phyloP scores from a whole-genome alignment of 192 early-diverging fungal species.

The Dispira parvispora region DNA sequence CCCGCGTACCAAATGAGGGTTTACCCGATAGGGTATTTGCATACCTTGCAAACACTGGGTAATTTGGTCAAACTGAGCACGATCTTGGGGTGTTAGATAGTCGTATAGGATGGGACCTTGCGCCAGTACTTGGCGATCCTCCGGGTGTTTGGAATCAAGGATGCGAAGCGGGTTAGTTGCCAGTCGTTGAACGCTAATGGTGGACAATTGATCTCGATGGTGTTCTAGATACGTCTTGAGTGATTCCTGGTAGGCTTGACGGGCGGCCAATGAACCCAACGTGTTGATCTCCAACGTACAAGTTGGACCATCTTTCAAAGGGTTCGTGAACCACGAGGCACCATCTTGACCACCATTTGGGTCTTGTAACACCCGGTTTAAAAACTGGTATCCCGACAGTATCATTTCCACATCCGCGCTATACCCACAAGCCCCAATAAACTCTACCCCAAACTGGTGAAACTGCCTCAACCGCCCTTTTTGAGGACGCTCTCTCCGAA shows the following conservation, averaged over 20 bases:
- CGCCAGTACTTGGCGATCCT: constrained; percentile 24
- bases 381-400: too few species aligned
- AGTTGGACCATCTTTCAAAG: neutral
- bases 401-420: constrained; percentile 43
- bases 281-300: constrained; percentile 19
- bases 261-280: constrained; percentile 18
- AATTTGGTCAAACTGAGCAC: constrained; percentile 29
- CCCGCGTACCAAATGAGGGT: constrained; percentile 38
- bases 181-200: constrained; percentile 32
- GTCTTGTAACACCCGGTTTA: too few species aligned
- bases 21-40: constrained; percentile 30
- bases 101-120: constrained; percentile 25
- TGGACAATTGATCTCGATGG: constrained; percentile 21
- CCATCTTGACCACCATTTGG: neutral
- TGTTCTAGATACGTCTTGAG: constrained; percentile 29
- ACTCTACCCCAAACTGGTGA: constrained; percentile 51
- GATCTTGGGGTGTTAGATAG: constrained; percentile 22
- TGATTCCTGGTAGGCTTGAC: constrained; percentile 21
- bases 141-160: constrained; percentile 39
- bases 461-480: constrained; percentile 53
- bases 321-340: constrained; percentile 27
- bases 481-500: constrained; percentile 51
- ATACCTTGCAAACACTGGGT: constrained; percentile 21
- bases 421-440: constrained; percentile 31
- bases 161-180: constrained; percentile 41